Evolutionary conservation across 345 rosid genomes (phyloP), one percentile per base, ranked within the genome.

Genomic region (Barbarea vulgaris): DNA sequence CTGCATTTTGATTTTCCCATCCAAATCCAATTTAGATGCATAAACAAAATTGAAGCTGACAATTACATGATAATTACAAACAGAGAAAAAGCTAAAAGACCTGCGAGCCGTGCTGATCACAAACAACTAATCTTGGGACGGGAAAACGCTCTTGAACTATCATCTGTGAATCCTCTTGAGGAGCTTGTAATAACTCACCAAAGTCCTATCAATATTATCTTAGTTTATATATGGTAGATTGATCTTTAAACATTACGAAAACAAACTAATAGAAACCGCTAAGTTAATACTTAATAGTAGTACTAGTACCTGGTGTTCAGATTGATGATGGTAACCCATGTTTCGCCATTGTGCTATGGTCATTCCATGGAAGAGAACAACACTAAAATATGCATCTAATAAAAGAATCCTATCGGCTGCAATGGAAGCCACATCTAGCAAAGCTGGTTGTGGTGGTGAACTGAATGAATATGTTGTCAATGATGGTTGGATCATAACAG

Each of bases 71-170:
- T 44, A 58, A 33, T n/a, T n/a, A n/a, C n/a, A n/a, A n/a, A n/a
- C n/a, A 34, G 11, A 18, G 44, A 33, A 4, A 44, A 56, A 56
- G 12, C 33, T 4, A 12, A 54, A 30, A 11, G 53, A 90, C 98
- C 97, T 94, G 98, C 28, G 98, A 94, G 74, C 98, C 97, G 79
- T 94, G 98, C 81, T 91, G 98, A 82, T 94, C 97, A 69, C 98
- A 94, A 0, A 94, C 90, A 47, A 94, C 98, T 83, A 91, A 69
- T 87, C 97, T 88, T 34, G 98, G 97, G 57, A 90, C 96, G 7
- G 98, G 98, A 76, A 94, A 94, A n/a, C 96, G 98, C 46, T 92
- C 98, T 44, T 39, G 83, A 27, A 87, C 86, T 67, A 94, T 83
- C 80, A 87, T 74, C 57, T 81, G 85, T 6, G 96, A 77, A 79